phyloP scores from a whole-genome alignment of 2,329 filamentous ascomycete species.

The Ilyonectria mors-panacis region DNA sequence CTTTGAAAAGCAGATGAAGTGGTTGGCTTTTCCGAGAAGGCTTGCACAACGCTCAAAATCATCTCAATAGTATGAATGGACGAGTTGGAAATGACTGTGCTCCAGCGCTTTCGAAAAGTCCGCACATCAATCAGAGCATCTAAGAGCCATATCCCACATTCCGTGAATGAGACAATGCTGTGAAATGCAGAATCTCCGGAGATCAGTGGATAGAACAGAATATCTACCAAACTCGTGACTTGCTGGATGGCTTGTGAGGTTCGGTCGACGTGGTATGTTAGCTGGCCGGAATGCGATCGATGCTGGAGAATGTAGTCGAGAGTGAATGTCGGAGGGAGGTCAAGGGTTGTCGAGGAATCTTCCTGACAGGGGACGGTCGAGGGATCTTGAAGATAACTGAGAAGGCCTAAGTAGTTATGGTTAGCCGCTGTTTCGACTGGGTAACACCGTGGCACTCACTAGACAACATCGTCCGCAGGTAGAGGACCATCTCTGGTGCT shows the following conservation, averaged over 20 bases:
- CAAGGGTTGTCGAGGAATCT: slow-evolving; percentile 48
- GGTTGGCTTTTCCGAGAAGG: slow-evolving; percentile 35
- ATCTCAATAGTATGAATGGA: slow-evolving; percentile 56
- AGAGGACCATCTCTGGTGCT: slow-evolving; percentile 60
- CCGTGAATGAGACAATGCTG: slow-evolving; percentile 54
- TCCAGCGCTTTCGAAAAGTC: slow-evolving; percentile 57
- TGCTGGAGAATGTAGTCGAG: slow-evolving; percentile 54
- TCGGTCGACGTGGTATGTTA: slow-evolving; percentile 58
- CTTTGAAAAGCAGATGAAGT: slow-evolving; percentile 44
- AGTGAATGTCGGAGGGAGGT: slow-evolving; percentile 58
- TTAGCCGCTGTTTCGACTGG: slow-evolving; percentile 36
- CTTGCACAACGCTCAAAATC: slow-evolving; percentile 53
- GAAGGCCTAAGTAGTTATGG: slow-evolving; percentile 43
- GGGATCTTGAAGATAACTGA: slow-evolving; percentile 55
- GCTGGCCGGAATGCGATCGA: slow-evolving; percentile 43
- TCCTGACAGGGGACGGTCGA: slow-evolving; percentile 45
- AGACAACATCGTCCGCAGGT: slow-evolving; percentile 64
- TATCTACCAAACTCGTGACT: slow-evolving; percentile 59
- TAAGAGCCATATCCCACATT: slow-evolving; percentile 64
- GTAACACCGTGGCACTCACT: slow-evolving; percentile 54
- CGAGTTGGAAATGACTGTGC: slow-evolving; percentile 47
- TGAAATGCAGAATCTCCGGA: slow-evolving; percentile 52
- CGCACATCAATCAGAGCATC: slow-evolving; percentile 63
- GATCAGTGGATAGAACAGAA: slow-evolving; percentile 59
- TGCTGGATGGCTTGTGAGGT: slow-evolving; percentile 64